Conservation (phyloP, 2,329 filamentous ascomycete genomes). For the Berkeleyomyces basicola region DNA sequence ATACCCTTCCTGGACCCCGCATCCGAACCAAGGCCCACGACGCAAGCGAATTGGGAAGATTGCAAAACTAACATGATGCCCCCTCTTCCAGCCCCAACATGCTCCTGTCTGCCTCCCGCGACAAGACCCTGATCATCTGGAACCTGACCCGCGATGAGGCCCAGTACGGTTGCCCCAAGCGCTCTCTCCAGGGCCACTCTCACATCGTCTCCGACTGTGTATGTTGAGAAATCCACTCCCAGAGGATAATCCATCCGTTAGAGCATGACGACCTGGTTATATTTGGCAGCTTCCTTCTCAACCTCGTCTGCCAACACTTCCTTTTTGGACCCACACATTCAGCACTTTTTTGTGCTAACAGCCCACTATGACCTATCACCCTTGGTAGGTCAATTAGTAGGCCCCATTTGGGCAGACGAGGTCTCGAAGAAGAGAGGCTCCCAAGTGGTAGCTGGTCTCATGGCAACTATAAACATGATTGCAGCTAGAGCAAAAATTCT, state of each 20-base stretch:
- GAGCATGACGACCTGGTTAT: neutral
- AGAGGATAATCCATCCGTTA: neutral
- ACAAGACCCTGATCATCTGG: constrained; percentile 99
- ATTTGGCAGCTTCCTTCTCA: neutral
- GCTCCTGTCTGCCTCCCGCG: constrained; percentile 92
- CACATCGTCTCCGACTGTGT: constrained; percentile 99
- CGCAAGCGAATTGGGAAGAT: neutral
- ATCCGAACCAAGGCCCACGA: neutral
- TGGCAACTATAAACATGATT: neutral
- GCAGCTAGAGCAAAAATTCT: constrained; percentile 7
- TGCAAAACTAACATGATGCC: constrained; percentile 9
- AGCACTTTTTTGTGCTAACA: no score
- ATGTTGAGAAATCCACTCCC: constrained; percentile 32
- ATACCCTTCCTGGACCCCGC: neutral
- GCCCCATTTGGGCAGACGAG: neutral
- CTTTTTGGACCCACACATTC: neutral
- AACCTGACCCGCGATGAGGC: constrained; percentile 98
- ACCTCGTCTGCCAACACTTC: neutral
- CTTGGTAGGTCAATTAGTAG: neutral
- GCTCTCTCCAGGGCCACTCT: constrained; percentile 95
- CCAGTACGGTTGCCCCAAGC: constrained; percentile 97
- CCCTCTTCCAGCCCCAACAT: constrained; percentile 67
- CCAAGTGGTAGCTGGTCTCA: neutral
- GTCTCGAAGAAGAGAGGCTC: neutral
- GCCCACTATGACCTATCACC: neutral